These are phyloP conservation scores for Trametopsis cervina DNA, from an alignment of 768 basidiomycete genomes.

Conservation along the genomic window DNA sequence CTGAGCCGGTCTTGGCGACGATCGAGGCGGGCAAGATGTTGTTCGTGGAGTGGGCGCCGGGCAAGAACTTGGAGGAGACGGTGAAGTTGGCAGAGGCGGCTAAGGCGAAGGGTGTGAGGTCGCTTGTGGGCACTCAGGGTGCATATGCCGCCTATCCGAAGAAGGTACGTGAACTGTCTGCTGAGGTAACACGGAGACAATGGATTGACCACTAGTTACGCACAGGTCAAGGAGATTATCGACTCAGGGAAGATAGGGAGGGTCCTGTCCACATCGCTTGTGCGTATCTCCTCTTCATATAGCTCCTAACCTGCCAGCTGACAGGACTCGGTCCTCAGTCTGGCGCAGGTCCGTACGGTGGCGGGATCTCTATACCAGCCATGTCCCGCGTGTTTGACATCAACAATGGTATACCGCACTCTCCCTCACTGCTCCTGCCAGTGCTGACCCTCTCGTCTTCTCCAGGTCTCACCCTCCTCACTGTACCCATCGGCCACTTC, in stretches of 20 bases:
- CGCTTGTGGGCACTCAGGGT: constrained; percentile 31
- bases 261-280: constrained; percentile 7
- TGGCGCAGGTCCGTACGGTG: neutral
- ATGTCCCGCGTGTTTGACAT: neutral
- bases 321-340: neutral
- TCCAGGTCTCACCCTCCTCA: neutral
- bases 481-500: neutral
- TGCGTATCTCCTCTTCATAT: neutral
- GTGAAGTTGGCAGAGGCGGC: constrained; percentile 28
- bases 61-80: constrained; percentile 24
- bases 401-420: neutral
- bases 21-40: constrained; percentile 32
- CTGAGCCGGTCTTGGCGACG: constrained; percentile 23
- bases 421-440: neutral
- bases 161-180: constrained; percentile 26
- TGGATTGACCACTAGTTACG: neutral
- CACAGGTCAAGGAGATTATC: neutral
- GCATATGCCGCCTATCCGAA: constrained; percentile 22
- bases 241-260: neutral
- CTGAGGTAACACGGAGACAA: neutral
- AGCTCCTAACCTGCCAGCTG: neutral
- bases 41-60: constrained; percentile 19
- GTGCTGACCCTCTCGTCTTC: neutral
- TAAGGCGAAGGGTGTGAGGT: constrained; percentile 23
- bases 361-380: neutral